Evolutionary conservation across 441 rosid genomes (phyloP), one percentile per base, ranked within the genome.

Genomic region (Omphalea diandra): DNA sequence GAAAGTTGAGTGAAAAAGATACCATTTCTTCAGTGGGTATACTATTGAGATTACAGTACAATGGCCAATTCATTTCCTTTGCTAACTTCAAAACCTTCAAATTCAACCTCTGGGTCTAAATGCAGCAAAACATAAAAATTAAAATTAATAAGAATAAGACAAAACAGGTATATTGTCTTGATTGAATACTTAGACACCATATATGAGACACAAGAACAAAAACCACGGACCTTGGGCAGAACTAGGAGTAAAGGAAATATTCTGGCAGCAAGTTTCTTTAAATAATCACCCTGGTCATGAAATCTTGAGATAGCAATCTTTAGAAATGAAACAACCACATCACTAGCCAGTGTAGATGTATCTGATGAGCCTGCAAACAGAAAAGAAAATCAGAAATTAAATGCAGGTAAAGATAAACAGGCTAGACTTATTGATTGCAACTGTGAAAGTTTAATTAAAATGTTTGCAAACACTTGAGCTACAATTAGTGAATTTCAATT

Each of bases 161-260:
- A 33, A 40, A 70, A 24, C 36, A 67, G 27, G 20, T 46, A 14
- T 2, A 20, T 38, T 36, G 54, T 46, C 33, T 60, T 53, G 36
- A 73, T 63, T 40, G 38, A 38, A 22, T 46, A 46, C 55, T 9
- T 43, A 53, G 41, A 32, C 64, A 75, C 53, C 44, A 35, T n/a
- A 38, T 1, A 31, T 7, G 18, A 22, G 50, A 27, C 12, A 26
- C 2, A 20, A 41, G 55, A 43, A 66, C 3, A 63, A 68, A 33
- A 52, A 32, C 52, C 36, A 68, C 31, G 32, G 20, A 72, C 99
- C 98, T 90, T 84, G 2, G 97, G 92, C 32, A 76, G 80, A 77
- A 89, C 59, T 65, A 93, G 82, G 52, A 96, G 96, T 55, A 91
- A 82, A 2, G 97, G 97, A 73, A 96, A 83, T 75, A 93, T 81